Base-by-base conservation (phyloP, 2,329 filamentous ascomycete species). In the Penicillium sp. region DNA sequence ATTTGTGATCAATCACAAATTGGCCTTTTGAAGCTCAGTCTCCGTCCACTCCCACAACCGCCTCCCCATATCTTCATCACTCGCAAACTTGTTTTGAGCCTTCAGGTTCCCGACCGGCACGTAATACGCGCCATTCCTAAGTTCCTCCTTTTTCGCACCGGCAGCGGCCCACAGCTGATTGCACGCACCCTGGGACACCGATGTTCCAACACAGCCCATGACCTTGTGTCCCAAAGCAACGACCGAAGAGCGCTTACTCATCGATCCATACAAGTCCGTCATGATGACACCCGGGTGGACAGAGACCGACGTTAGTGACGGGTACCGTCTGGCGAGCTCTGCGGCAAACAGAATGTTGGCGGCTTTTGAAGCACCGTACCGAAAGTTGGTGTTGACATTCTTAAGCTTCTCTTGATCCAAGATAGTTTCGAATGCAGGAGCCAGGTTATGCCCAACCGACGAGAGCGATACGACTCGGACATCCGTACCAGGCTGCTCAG, bases 281-380 rank as follows among this genome's bases (percentile, higher is more conserved):
- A 68, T 43, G 31, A 73, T 69, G n/a, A 77, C 62, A 1, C 79
- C 79, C 0, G 79, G 79, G 54, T 82, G 79, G 1, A 82, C 64
- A 0, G 74, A 72, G n/a, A 80, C 69, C 21, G 71, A 69, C 6
- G 65, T 73, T 14, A 69, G 54, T 1, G 67, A 61, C 4, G 66
- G 66, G 38, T 76, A 68, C 0, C 73, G 70, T 1, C 72, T 67
- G 2, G 73, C 72, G 1, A 81, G 56, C 54, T 79, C 75, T 0
- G 68, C 65, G 0, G 76, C 74, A 27, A 75, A 76, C 5, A 80
- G 62, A n/a, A 81, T 72, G 53, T 77, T 79, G 1, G 78, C 78
- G 2, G 77, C 69, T 59, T 81, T 81, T 40, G 71, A 75, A 21
- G 76, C 75, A 2, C 70, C 75, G 54, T 81, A 81, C 58, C 66